Conservation (phyloP, 441 rosid genomes). For the Viola pubescens region DNA sequence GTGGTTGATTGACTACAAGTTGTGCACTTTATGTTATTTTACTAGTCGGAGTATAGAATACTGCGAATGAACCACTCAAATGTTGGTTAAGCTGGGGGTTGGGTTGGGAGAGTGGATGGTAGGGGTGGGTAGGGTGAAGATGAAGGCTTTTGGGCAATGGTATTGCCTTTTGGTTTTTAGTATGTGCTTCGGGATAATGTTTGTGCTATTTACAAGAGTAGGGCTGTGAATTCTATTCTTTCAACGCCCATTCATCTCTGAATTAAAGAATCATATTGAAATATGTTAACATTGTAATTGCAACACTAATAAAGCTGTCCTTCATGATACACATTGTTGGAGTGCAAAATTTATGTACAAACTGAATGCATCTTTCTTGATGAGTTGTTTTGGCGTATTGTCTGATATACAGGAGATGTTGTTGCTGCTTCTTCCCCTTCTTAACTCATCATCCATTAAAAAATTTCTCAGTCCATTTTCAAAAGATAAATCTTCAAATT, state of each 20-base stretch:
- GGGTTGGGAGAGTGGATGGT: too few species aligned
- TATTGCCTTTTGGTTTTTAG: too few species aligned
- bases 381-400: slow-evolving; percentile 1
- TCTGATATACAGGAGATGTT: slow-evolving; percentile 70
- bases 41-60: too few species aligned
- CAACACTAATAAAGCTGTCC: neutral
- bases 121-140: too few species aligned
- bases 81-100: neutral
- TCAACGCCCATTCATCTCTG: too few species aligned
- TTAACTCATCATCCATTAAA: slow-evolving; percentile 76
- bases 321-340: too few species aligned
- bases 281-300: neutral
- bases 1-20: neutral
- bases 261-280: neutral
- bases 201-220: too few species aligned
- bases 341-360: neutral
- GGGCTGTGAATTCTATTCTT: too few species aligned
- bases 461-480: slow-evolving; percentile 69
- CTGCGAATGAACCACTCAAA: too few species aligned
- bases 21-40: neutral
- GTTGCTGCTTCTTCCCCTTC: slow-evolving; percentile 90
- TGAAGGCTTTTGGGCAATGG: too few species aligned
- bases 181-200: too few species aligned
- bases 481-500: slow-evolving; percentile 60
- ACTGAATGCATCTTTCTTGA: neutral